Base-by-base conservation (phyloP, 352 stramenopile genomes). In the Phytophthora multivora region DNA sequence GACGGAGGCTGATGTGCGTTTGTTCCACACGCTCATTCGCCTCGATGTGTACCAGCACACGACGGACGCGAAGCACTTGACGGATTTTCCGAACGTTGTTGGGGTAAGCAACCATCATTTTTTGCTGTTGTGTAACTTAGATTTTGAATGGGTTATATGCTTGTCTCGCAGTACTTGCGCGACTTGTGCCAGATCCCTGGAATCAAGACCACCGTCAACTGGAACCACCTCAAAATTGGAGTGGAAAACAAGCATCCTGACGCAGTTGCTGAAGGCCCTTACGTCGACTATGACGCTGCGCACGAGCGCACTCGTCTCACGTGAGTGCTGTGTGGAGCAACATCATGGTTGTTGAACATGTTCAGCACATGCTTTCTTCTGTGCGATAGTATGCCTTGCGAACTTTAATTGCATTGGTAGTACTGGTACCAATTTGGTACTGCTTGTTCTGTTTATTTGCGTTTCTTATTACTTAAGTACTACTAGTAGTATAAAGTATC, bases 211-310 rank as follows among this genome's bases (percentile, higher is more conserved):
- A 88, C 83, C 2, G 75, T 97, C 8, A 70, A 96, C 55, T 97
- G 97, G 80, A 51, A 89, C 13, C 89, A 98, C 63, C 90, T 98
- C 51, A 96, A 95, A 67, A 66, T 76, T 21, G 83, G 96, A 61
- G 93, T 97, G 66, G 96, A 80, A 66, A 87, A 79, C 40, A 86
- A 73, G 19, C 79, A 93, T 51, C 69, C 80, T n/a, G 52, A 75
- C 7, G 79, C 95, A 50, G 82, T 97, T 53, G 69, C 96, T 28
- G 87, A 92, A 18, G 90, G 91, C 5, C 68, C 71, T 6, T 63
- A 73, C 26, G 52, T 80, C 2, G 60, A 75, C 39, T 80, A 80
- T 38, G 41, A 47, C n/a, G 40, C 40, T n/a, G 19, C 10, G 4
- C 40, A 30, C 40, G 19, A 40, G 6, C 35, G 35, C 2, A 9